A percentile compares a stretch with the other conserved stretches of the same genome.
These are phyloP conservation scores for Lachnellula hyalina DNA, from an alignment of 2,329 filamentous ascomycete genomes.

Conservation along the genomic window DNA sequence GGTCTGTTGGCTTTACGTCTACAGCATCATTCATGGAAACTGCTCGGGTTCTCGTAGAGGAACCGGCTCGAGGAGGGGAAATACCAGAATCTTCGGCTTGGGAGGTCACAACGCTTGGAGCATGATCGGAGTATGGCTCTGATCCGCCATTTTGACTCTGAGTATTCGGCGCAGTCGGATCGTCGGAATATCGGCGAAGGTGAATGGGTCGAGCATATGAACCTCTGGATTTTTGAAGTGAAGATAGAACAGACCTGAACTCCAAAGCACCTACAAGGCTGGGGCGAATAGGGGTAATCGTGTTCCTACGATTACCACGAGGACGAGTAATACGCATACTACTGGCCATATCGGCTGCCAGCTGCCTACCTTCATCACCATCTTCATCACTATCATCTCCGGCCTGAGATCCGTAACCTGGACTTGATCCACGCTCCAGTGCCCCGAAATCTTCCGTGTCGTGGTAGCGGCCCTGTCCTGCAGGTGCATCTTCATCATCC, in stretches of 20 bases:
- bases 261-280: slow-evolving; percentile 91
- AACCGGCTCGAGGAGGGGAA: slow-evolving; percentile 11
- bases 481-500: slow-evolving; percentile 46
- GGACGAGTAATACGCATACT: slow-evolving; percentile 87
- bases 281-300: slow-evolving; percentile 80
- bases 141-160: slow-evolving; percentile 32
- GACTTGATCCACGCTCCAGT: slow-evolving; percentile 27
- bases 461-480: slow-evolving; percentile 29
- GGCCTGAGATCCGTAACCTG: slow-evolving; percentile 39
- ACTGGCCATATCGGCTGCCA: slow-evolving; percentile 78
- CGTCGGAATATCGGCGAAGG: slow-evolving; percentile 64
- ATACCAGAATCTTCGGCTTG: slow-evolving; percentile 27
- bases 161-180: slow-evolving; percentile 28
- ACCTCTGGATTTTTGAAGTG: slow-evolving; percentile 75
- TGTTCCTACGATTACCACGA: slow-evolving; percentile 59
- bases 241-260: slow-evolving; percentile 86
- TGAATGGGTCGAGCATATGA: slow-evolving; percentile 65
- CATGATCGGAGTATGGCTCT: slow-evolving; percentile 30
- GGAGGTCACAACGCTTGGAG: slow-evolving; percentile 37
- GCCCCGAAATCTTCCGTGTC: slow-evolving; percentile 28
- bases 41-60: slow-evolving; percentile 22
- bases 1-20: slow-evolving; percentile 12
- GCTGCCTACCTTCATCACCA: slow-evolving; percentile 55
- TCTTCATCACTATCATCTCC: slow-evolving; percentile 41
- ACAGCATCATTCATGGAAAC: slow-evolving; percentile 30